Evolutionary conservation across 495 filamentous ascomycete species (phyloP).

Genomic region (Tuber indicum): DNA sequence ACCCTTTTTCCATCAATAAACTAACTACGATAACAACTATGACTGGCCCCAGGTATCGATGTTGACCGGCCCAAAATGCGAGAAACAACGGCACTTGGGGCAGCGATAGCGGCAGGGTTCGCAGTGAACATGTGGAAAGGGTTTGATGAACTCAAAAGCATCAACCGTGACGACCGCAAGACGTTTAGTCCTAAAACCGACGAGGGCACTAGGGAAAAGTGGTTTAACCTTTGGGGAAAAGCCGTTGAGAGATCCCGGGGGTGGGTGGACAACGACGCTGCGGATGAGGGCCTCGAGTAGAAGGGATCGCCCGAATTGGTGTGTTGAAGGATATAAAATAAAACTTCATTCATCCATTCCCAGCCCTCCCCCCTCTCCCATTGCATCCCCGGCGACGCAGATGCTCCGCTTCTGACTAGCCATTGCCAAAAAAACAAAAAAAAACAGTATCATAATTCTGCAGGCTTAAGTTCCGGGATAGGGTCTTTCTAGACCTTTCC

Average conservation of each 20-base stretch:
- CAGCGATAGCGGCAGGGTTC: constrained; percentile 90
- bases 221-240: constrained; percentile 76
- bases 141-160: constrained; percentile 68
- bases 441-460: background rate
- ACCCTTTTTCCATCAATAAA: background rate
- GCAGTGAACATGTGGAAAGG: constrained; percentile 76
- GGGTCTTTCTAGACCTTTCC: background rate
- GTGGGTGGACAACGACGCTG: constrained; percentile 58
- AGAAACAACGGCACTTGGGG: constrained; percentile 86
- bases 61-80: constrained; percentile 86
- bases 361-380: background rate
- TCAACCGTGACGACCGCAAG: constrained; percentile 68
- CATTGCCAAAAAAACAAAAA: background rate
- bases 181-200: constrained; percentile 65
- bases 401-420: background rate
- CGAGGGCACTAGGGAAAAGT: constrained; percentile 53
- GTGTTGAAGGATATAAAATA: background rate
- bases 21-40: constrained; percentile 11
- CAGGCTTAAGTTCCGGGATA: background rate
- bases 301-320: background rate
- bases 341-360: background rate
- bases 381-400: background rate
- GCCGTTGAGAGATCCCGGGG: constrained; percentile 87
- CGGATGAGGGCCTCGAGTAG: constrained; percentile 26
- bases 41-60: constrained; percentile 51